These are phyloP conservation scores for Phalaenopsis aphrodite DNA, from an alignment of 106 monocot species.

Conservation along the genomic window DNA sequence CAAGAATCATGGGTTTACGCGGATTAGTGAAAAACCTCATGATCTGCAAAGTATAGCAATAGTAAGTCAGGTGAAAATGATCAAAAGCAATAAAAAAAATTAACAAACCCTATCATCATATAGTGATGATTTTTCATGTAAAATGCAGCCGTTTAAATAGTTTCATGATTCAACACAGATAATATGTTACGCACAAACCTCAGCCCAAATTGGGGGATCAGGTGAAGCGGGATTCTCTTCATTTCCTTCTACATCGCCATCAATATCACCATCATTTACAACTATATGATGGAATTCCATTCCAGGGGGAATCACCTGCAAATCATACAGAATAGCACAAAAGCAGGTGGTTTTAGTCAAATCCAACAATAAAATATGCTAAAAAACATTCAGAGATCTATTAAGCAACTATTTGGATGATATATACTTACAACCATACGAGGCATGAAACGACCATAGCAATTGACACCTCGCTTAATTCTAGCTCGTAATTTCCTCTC, in stretches of 20 bases:
- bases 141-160: background rate
- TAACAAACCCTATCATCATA: background rate
- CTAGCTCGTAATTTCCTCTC: conserved; percentile 85
- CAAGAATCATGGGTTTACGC: conserved; percentile 96
- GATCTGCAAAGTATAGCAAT: conserved; percentile 40
- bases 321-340: background rate
- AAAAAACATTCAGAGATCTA: background rate
- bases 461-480: conserved; percentile 91
- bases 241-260: conserved; percentile 58
- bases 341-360: background rate
- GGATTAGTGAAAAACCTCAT: conserved; percentile 98
- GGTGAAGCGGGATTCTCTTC: conserved; percentile 62
- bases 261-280: conserved; percentile 50
- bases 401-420: background rate
- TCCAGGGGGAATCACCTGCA: conserved; percentile 86
- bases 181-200: conserved; percentile 30
- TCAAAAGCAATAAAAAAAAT: background rate
- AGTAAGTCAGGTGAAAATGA: background rate
- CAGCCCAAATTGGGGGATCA: conserved; percentile 89
- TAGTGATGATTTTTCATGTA: background rate
- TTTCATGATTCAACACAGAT: background rate
- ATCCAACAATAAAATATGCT: background rate
- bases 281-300: conserved; percentile 87
- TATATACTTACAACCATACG: conserved; percentile 80
- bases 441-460: conserved; percentile 89